Evolutionary conservation across 2,329 filamentous ascomycete species (phyloP), one percentile per base, ranked within the genome.

Genomic region (Colletotrichum tofieldiae): DNA sequence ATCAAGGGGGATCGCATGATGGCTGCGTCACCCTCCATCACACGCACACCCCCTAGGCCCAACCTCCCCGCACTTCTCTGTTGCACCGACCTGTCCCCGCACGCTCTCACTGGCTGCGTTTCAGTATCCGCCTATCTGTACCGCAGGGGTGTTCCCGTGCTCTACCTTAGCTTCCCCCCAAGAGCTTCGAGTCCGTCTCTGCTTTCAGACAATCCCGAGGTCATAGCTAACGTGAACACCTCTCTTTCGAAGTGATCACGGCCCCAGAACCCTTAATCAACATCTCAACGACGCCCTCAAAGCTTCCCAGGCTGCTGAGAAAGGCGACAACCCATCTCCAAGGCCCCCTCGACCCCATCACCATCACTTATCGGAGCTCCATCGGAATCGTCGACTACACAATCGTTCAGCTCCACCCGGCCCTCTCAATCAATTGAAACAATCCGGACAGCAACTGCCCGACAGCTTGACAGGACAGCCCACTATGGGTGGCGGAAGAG

Each of bases 401-500:
- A 82, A 83, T 74, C 81, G 78, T 72, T 83, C 81, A 72, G 82
- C 81, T 73, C 81, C 81, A 72, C 73, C 70, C 23, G 51, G 60
- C 47, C 58, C 70, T 18, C 37, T 71, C 54, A n/a, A 72, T 26
- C 69, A 32, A 70, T 70, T 52, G 65, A 72, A 70, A 64, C 58
- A 69, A 18, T 35, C 58, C 35, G 65, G 29, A 39, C 32, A 69
- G 20, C 58, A 62, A 39, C 39, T 52, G 32, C 58, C 58, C 51
- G 58, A 72, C 6, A 51, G 56, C 39, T 52, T 69, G 20, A 37
- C 45, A 32, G 66, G 29, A 71, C 70, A 71, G 26, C 41, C 66
- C 64, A 84, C 76, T 76, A 89, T 90, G 88, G 88, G 88, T 77
- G 88, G 88, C 76, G 86, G 83, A 67, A 78, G 79, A 71, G 82